Evolutionary conservation across 805 yeast genomes (phyloP), one percentile per base, ranked within the genome.

Genomic region (Wickerhamomyces strasburgensis): DNA sequence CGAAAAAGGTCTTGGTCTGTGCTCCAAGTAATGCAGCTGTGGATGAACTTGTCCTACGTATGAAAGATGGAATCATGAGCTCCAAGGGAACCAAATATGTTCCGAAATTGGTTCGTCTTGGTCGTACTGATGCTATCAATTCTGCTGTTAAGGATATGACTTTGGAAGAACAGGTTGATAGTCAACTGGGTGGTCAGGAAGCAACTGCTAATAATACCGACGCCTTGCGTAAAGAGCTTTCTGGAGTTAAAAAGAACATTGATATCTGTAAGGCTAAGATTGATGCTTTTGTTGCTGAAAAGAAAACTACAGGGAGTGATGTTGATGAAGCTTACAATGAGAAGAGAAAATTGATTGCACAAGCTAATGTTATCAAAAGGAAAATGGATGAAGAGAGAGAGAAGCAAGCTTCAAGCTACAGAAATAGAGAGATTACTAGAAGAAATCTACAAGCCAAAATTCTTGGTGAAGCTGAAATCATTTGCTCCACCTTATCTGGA

Each of bases 21-120:
- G 98, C 98, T 2, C 99, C 99, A 3, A 86, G 96, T 57, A 93
- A 93, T 65, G 99, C 99, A 1, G 99, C 99, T 11, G 96, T 93
- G 4, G 99, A 93, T 62, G 98, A 94, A 56, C 68, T 93, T 43
- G 93, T 88, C 11, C 51, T 88, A 14, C 80, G 99, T 56, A 64
- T 93, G 41, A 78, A 81, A 47, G 68, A 65, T 14, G 97, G 96
- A 5, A 78, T 89, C 2, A 59, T 60, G 29, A 68, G 73, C 46
- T 62, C 80, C 15, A 57, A 62, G 25, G 90, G 90, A 1, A 60
- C 61, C 10, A 43, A 53, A 2, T 72, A 76, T 43, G 57, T 58
- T 1, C 95, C 95, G 0, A 71, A 69, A 18, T 71, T 93, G 9
- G 94, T 93, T 10, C 75, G 99, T 50, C 63, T 93, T 26, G 98